phyloP scores from a whole-genome alignment of 495 filamentous ascomycete genomes.

The Podospora pseudocomata region DNA sequence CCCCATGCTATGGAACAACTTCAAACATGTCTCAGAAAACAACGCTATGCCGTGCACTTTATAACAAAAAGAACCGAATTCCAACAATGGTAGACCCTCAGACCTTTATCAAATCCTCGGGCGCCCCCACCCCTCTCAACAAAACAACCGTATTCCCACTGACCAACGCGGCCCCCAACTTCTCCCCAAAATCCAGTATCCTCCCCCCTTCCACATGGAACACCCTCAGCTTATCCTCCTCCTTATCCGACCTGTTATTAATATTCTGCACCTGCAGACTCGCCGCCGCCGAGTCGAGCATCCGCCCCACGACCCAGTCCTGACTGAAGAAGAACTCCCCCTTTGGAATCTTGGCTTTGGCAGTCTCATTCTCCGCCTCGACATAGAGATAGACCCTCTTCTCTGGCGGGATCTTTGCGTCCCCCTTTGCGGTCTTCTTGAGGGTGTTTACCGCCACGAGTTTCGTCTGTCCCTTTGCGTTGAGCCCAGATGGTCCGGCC shows the following conservation, averaged over 20 bases:
- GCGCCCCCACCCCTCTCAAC: slow-evolving; percentile 71
- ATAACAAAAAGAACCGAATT: slow-evolving; percentile 8
- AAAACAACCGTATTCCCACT: slow-evolving; percentile 87
- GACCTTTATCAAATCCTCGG: slow-evolving; percentile 44
- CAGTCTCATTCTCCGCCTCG: slow-evolving; percentile 77
- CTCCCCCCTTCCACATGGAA: slow-evolving; percentile 90
- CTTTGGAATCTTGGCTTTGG: slow-evolving; percentile 67
- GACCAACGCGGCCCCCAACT: slow-evolving; percentile 63
- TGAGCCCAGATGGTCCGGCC: slow-evolving; percentile 23
- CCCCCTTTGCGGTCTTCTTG: slow-evolving; percentile 85
- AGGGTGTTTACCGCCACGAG: slow-evolving; percentile 64
- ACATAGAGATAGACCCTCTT: slow-evolving; percentile 82
- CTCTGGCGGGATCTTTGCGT: slow-evolving; percentile 70
- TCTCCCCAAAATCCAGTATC: slow-evolving; percentile 80
- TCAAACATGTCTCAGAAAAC: neutral
- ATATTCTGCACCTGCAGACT: slow-evolving; percentile 78
- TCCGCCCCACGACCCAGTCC: slow-evolving; percentile 82
- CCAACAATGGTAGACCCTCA: slow-evolving; percentile 19
- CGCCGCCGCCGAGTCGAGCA: slow-evolving; percentile 84
- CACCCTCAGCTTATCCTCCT: slow-evolving; percentile 74
- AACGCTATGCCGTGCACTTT: slow-evolving; percentile 20
- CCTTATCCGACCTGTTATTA: slow-evolving; percentile 76
- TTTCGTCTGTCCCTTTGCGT: slow-evolving; percentile 61
- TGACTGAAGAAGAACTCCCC: slow-evolving; percentile 80
- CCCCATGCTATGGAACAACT: neutral